phyloP scores from a whole-genome alignment of 495 filamentous ascomycete genomes.

The Endocarpon pusillum region DNA sequence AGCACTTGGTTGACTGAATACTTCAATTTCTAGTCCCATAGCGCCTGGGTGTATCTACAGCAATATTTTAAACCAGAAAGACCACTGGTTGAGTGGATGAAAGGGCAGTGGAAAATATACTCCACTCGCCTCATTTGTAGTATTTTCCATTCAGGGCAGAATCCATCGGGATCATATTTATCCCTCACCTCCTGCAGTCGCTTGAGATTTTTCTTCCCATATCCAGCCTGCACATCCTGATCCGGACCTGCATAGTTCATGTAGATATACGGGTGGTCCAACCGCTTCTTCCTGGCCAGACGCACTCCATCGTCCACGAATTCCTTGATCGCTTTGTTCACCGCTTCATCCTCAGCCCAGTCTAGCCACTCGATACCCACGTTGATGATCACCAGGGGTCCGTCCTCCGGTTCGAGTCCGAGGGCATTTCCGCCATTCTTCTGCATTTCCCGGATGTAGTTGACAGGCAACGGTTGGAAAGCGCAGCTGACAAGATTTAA shows the following conservation, averaged over 20 bases:
- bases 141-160: no score
- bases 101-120: no score
- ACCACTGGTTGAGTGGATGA: no score
- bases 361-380: slow-evolving; percentile 20
- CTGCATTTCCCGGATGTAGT: slow-evolving; percentile 21
- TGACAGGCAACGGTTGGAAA: slow-evolving; percentile 29
- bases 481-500: slow-evolving; percentile 11
- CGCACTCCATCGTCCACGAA: neutral
- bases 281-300: slow-evolving; percentile 19
- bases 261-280: slow-evolving; percentile 39
- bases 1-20: no score
- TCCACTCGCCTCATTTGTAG: no score
- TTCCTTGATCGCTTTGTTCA: slow-evolving; percentile 3
- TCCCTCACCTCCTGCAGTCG: slow-evolving; percentile 17
- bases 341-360: slow-evolving; percentile 15
- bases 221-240: slow-evolving; percentile 23
- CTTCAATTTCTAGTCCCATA: no score
- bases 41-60: no score
- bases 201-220: slow-evolving; percentile 18
- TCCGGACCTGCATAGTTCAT: slow-evolving; percentile 31
- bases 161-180: slow-evolving; percentile 21
- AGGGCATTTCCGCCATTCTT: slow-evolving; percentile 35
- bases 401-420: slow-evolving; percentile 24
- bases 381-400: slow-evolving; percentile 23
- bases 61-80: no score